These are phyloP conservation scores for Cryphonectria japonica DNA, from an alignment of 2,329 filamentous ascomycete species.

Conservation along the genomic window DNA sequence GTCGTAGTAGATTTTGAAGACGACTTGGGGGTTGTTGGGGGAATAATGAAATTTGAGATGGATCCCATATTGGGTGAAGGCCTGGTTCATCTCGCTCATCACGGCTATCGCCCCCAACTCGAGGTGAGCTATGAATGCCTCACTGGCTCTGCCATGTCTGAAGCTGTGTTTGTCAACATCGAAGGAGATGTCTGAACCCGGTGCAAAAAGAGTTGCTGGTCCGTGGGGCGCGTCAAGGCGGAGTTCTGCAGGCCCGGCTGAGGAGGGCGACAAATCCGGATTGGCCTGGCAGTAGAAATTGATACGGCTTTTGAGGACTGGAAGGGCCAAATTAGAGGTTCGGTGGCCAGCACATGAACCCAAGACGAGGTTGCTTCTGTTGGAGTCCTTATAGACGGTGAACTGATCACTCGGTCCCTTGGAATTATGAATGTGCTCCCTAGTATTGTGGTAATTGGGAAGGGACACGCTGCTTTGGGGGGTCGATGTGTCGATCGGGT, in stretches of 20 bases:
- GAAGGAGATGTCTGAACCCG: conserved; percentile 4
- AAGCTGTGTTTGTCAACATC: conserved; percentile 5
- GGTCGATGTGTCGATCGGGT: not conserved
- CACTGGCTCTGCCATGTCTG: not conserved
- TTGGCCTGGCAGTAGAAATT: conserved; percentile 1
- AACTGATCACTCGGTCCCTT: not conserved
- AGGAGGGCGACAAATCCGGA: not conserved
- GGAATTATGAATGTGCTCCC: no score
- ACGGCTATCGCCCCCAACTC: not conserved
- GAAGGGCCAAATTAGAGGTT: not conserved
- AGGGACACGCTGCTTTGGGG: not conserved
- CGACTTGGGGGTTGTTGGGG: not conserved
- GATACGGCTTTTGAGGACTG: not conserved
- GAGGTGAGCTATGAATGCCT: not conserved
- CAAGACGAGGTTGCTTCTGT: not conserved
- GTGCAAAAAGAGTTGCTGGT: not conserved
- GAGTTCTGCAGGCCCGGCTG: not conserved
- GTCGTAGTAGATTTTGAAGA: conserved; percentile 15
- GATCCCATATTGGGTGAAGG: not conserved
- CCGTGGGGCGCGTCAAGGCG: not conserved
- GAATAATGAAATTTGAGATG: not conserved
- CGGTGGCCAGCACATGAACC: not conserved
- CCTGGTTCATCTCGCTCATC: not conserved
- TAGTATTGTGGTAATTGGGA: no score
- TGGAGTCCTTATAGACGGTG: not conserved